A percentile compares a stretch with the other conserved stretches of the same genome.
phyloP scores from a whole-genome alignment of 1,284 basidiomycete genomes.

The Cryptococcus hybrid region DNA sequence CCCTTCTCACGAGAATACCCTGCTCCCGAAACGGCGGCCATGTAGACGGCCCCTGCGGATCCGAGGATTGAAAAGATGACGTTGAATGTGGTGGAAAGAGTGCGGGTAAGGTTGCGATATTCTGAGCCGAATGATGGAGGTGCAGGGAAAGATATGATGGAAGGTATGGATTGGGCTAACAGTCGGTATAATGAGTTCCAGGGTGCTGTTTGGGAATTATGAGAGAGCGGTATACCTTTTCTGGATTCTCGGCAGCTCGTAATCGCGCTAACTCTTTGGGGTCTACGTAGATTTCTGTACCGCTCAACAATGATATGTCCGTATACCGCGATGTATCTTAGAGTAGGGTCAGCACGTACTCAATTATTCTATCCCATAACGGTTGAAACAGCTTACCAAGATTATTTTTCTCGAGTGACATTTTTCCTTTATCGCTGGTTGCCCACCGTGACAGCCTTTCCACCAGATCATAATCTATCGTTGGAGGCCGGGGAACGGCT shows the following conservation, averaged over 20 bases:
- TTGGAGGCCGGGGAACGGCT: not conserved
- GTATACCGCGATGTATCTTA: slow-evolving; percentile 32
- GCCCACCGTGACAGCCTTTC: slow-evolving; percentile 13
- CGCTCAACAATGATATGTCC: slow-evolving; percentile 35
- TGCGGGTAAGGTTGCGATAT: slow-evolving; percentile 26
- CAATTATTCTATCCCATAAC: not conserved
- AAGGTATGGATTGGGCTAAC: slow-evolving; percentile 34
- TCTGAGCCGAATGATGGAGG: slow-evolving; percentile 31
- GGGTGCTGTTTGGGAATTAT: not conserved
- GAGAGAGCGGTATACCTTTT: slow-evolving; percentile 13
- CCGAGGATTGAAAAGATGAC: slow-evolving; percentile 44
- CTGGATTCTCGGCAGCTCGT: slow-evolving; percentile 13
- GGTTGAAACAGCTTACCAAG: not conserved
- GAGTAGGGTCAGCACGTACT: not conserved
- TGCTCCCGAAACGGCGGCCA: slow-evolving; percentile 28
- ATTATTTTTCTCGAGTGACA: not conserved
- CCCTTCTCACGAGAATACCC: slow-evolving; percentile 32
- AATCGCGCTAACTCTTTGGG: slow-evolving; percentile 24
- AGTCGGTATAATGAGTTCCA: too few species aligned
- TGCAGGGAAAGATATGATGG: slow-evolving; percentile 33
- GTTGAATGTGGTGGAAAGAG: slow-evolving; percentile 38
- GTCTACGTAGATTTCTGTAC: slow-evolving; percentile 39
- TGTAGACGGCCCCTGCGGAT: slow-evolving; percentile 35
- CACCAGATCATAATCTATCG: slow-evolving; percentile 8
- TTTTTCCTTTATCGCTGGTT: not conserved